A percentile compares a stretch with the other conserved stretches of the same genome.
Conservation (phyloP, 1,284 basidiomycete species). For the Trametes polyzona region DNA sequence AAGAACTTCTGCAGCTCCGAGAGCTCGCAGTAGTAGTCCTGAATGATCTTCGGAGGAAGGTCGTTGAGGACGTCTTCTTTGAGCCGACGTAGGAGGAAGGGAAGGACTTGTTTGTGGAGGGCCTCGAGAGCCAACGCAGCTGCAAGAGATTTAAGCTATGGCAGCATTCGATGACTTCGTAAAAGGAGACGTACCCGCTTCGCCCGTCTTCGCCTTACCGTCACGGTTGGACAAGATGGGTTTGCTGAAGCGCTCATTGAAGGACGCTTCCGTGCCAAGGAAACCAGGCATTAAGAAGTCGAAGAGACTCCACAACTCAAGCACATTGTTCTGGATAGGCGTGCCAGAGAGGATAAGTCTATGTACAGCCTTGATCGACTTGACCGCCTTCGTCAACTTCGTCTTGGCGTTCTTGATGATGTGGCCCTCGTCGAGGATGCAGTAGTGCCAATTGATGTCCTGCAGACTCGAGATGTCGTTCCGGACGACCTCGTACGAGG, state of each 20-base stretch:
- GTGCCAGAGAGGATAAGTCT: slow-evolving; percentile 95
- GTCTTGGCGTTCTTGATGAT: slow-evolving; percentile 99
- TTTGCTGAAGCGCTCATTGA: slow-evolving; percentile 96
- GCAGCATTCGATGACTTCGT: background rate
- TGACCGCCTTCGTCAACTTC: slow-evolving; percentile 96
- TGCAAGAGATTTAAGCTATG: slow-evolving; percentile 34
- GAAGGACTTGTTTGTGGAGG: slow-evolving; percentile 98
- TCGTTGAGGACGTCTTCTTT: slow-evolving; percentile 98
- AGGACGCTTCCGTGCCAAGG: slow-evolving; percentile 91
- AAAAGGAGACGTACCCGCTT: slow-evolving; percentile 71
- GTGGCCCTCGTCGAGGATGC: slow-evolving; percentile 98
- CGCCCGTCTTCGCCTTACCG: slow-evolving; percentile 92
- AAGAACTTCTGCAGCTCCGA: slow-evolving; percentile 92
- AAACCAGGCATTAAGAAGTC: slow-evolving; percentile 99
- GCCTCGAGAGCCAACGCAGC: slow-evolving; percentile 94
- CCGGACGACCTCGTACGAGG: slow-evolving; percentile 96
- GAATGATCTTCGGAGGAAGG: slow-evolving; percentile 98
- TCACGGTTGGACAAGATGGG: slow-evolving; percentile 96
- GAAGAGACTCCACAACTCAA: slow-evolving; percentile 98
- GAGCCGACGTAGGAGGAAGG: slow-evolving; percentile 93
- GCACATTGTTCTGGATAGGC: slow-evolving; percentile 98
- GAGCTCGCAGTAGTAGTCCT: slow-evolving; percentile 99
- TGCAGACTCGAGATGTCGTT: slow-evolving; percentile 89
- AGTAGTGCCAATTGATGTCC: slow-evolving; percentile 89
- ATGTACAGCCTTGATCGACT: slow-evolving; percentile 89